Conservation (phyloP, 768 basidiomycete genomes). For the Leccinum barrowsii region DNA sequence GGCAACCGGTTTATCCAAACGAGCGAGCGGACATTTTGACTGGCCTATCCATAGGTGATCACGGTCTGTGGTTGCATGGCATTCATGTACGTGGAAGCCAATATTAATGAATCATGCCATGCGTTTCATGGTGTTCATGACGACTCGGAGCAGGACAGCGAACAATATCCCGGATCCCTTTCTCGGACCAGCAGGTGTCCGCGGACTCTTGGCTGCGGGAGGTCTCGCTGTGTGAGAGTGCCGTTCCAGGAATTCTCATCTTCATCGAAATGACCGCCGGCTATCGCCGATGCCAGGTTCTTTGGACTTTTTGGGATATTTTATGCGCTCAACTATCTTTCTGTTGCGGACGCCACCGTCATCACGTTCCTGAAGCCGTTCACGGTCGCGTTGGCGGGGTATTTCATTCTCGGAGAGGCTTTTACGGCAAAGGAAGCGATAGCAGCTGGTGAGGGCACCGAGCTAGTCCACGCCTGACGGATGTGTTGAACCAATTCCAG, state of each 20-base stretch:
- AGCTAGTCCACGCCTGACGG: not conserved
- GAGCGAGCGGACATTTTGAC: not conserved
- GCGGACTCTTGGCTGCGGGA: slow-evolving; percentile 51
- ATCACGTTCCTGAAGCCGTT: slow-evolving; percentile 74
- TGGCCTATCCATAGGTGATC: slow-evolving; percentile 36
- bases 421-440: slow-evolving; percentile 53
- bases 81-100: slow-evolving; percentile 41
- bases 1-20: slow-evolving; percentile 7
- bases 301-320: slow-evolving; percentile 71
- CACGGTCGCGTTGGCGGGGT: slow-evolving; percentile 58
- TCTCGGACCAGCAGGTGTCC: slow-evolving; percentile 66
- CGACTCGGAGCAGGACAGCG: slow-evolving; percentile 31
- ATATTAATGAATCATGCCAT: slow-evolving; percentile 35
- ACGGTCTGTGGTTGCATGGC: slow-evolving; percentile 50
- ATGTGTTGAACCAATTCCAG: slow-evolving; percentile 23
- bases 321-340: slow-evolving; percentile 69
- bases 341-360: slow-evolving; percentile 74
- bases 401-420: slow-evolving; percentile 57
- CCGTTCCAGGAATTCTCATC: slow-evolving; percentile 46
- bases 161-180: slow-evolving; percentile 53
- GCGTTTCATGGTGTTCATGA: slow-evolving; percentile 33
- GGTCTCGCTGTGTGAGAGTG: slow-evolving; percentile 56
- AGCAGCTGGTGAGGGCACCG: slow-evolving; percentile 42
- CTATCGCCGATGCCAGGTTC: slow-evolving; percentile 44
- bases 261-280: slow-evolving; percentile 24